Percentiles rank a stretch among this genome's conserved stretches.
Conservation (phyloP, 1,284 basidiomycete species). For the Cryptococcus jaspeensis region DNA sequence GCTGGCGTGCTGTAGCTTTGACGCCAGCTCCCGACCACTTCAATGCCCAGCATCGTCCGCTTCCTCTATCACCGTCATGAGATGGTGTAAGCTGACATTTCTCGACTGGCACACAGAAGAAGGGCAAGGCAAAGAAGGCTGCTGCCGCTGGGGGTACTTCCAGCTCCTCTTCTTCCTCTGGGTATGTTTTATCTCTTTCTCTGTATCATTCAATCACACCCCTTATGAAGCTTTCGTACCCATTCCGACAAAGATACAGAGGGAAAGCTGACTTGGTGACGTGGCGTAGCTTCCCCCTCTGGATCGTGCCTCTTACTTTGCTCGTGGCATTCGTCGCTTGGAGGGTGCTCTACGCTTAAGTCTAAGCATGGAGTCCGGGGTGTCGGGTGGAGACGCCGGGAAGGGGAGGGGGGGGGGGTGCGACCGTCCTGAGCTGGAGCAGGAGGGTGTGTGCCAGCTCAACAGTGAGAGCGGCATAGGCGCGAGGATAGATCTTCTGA, state of each 20-base stretch:
- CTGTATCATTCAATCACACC: background rate
- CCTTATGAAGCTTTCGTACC: background rate
- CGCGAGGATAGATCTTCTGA: no score
- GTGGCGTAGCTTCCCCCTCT: constrained; percentile 28
- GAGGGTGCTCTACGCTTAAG: constrained; percentile 47
- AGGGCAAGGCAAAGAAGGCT: constrained; percentile 23
- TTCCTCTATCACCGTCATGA: no score
- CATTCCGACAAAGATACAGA: background rate
- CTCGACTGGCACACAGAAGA: no score
- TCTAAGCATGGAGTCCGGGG: background rate
- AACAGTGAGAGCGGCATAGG: no score
- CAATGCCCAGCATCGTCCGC: background rate
- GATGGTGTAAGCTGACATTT: no score
- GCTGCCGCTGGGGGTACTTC: constrained; percentile 16
- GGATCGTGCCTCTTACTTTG: constrained; percentile 43
- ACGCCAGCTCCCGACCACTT: no score
- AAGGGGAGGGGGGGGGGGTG: no score
- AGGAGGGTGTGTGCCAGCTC: no score
- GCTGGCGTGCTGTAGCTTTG: no score
- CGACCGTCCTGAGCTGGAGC: no score
- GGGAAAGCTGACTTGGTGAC: background rate
- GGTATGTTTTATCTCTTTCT: no score
- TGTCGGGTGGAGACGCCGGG: no score
- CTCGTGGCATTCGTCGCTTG: constrained; percentile 47
- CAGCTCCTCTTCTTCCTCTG: constrained; percentile 7